Base-by-base conservation (phyloP, 2,329 filamentous ascomycete species). In the Fusarium sp. region DNA sequence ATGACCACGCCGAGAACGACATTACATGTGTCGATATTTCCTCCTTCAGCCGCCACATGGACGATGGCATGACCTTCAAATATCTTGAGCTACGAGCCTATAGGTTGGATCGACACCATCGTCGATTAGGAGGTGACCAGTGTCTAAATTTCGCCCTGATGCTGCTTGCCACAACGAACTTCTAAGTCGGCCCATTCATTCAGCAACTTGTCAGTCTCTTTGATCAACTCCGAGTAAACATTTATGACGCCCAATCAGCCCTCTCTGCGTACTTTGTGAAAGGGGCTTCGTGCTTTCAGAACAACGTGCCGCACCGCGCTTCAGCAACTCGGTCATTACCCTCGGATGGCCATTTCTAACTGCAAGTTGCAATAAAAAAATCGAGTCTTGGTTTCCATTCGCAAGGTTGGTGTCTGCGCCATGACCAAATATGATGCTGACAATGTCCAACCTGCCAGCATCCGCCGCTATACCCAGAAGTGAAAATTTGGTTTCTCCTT, bases 321-420 rank as follows among this genome's bases (percentile, higher is more conserved):
- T 63, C 41, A 68, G n/a, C 7, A 68, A 47, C 32, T 67, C 61
- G 5, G 58, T 44, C 43, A 61, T 48, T 2, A 53, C 48, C 3
- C 42, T 38, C 22, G 22, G 35, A n/a, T 44, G 38, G 26, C 49
- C 53, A 4, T 40, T 29, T 5, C 22, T 29, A 15, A 45, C 46
- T n/a, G 61, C 58, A 7, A 60, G 22, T 4, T 65, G 49, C 24
- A 67, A 15, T 13, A 64, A 61, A 11, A 13, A 58, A 32, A 51
- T 57, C 19, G 58, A 63, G 7, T 32, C 44, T 4, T 44, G 29
- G 12, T 28, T 39, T 22, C 61, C 53, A 24, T 57, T 61, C 19
- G 58, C 34, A 3, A 63, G 42, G 24, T 67, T 63, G 3, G 55
- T 51, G 25, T 68, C 64, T n/a, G 64, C 65, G 29, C 61, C 65